Conservation (phyloP, 2,329 filamentous ascomycete species). For the Neurospora sp. region DNA sequence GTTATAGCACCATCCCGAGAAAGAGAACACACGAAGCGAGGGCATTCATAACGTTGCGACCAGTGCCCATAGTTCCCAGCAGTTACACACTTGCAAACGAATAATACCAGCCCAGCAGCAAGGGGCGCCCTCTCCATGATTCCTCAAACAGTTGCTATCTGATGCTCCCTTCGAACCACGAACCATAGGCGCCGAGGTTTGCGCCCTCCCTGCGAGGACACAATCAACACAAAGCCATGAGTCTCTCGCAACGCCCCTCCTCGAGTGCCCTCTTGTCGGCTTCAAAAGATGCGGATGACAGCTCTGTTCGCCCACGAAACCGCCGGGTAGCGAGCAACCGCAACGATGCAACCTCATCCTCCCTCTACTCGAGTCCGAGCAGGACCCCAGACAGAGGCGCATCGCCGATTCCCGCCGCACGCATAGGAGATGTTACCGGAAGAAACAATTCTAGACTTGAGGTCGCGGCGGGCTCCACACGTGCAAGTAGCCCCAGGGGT, state of each 20-base stretch:
- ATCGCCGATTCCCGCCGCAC: conserved; percentile 39
- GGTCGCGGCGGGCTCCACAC: conserved; percentile 5
- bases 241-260: conserved; percentile 26
- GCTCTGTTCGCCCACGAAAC: conserved; percentile 39
- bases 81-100: neutral
- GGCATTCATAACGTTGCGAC: neutral
- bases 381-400: conserved; percentile 28
- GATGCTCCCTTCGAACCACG: conserved; percentile 17
- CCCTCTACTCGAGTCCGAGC: conserved; percentile 19
- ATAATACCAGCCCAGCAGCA: neutral
- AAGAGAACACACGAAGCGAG: neutral
- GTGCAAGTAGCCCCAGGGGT: conserved; percentile 17
- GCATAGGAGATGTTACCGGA: conserved; percentile 24
- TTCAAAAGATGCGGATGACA: conserved; percentile 31
- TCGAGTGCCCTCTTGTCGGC: conserved; percentile 33
- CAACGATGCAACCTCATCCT: conserved; percentile 19
- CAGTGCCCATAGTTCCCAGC: neutral
- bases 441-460: conserved; percentile 15
- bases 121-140: conserved; percentile 11
- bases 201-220: conserved; percentile 18
- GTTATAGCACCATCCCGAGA: neutral
- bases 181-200: conserved; percentile 21
- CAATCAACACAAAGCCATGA: conserved; percentile 15
- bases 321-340: conserved; percentile 32
- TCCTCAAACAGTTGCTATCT: conserved; percentile 16